phyloP scores from a whole-genome alignment of 108 stramenopile species.

The Cyclotella sp. region DNA sequence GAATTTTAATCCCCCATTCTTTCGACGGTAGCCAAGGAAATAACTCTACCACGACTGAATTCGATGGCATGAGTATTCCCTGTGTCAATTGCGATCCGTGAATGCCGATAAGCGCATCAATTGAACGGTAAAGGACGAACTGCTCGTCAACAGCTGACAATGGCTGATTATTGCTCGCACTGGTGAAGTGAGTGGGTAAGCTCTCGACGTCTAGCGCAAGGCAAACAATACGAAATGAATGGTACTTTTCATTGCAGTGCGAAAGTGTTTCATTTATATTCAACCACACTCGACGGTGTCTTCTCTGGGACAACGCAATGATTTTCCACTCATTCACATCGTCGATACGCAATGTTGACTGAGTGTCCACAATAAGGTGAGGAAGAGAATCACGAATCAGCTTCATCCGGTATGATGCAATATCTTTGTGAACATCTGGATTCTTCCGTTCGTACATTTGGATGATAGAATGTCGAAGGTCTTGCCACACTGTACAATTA shows the following conservation, averaged over 20 bases:
- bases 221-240: constrained; percentile 31
- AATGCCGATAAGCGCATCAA: constrained; percentile 49
- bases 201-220: constrained; percentile 39
- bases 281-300: constrained; percentile 16
- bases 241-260: constrained; percentile 13
- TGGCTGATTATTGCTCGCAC: constrained; percentile 4
- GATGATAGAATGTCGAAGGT: constrained; percentile 3
- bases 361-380: background rate
- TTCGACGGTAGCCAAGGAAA: constrained; percentile 22
- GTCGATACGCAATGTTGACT: background rate
- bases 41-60: constrained; percentile 44
- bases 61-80: constrained; percentile 36
- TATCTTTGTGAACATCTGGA: constrained; percentile 9
- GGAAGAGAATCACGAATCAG: constrained; percentile 13
- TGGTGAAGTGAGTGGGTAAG: constrained; percentile 16
- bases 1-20: background rate
- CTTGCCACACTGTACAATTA: constrained; percentile 17
- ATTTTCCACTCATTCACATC: constrained; percentile 17
- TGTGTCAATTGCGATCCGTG: constrained; percentile 51
- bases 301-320: constrained; percentile 29
- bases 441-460: constrained; percentile 6
- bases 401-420: background rate
- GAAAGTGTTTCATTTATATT: constrained; percentile 18
- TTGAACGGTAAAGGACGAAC: constrained; percentile 31
- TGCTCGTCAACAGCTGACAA: constrained; percentile 27